Evolutionary conservation across 164 flowering plant species (phyloP).

Genomic region (Platanus orientalis): DNA sequence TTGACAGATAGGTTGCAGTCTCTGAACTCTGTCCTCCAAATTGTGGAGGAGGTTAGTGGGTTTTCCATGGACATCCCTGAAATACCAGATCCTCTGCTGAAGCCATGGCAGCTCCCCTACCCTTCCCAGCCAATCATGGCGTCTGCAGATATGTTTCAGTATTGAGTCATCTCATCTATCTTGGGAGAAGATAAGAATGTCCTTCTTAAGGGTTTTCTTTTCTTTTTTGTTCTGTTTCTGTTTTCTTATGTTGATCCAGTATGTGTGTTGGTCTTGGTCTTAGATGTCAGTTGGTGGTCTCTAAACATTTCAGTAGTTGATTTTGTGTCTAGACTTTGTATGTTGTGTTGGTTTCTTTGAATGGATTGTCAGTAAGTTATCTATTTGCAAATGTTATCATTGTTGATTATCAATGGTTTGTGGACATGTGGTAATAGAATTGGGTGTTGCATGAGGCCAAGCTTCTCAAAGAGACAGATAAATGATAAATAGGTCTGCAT

Average conservation of each 20-base stretch:
- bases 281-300: background rate
- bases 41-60: conserved; percentile 37
- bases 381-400: too few species aligned
- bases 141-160: background rate
- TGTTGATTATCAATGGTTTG: too few species aligned
- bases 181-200: too few species aligned
- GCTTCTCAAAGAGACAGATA: too few species aligned
- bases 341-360: background rate
- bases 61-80: conserved; percentile 36
- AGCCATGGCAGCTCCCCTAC: conserved; percentile 38
- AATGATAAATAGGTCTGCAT: too few species aligned
- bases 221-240: background rate
- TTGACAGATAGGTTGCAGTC: conserved; percentile 40
- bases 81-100: conserved; percentile 27
- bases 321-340: background rate
- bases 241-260: background rate
- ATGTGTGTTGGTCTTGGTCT: background rate
- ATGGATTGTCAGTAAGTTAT: too few species aligned
- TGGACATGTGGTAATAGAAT: too few species aligned
- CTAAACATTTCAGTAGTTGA: background rate
- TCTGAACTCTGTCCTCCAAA: conserved; percentile 40
- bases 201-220: background rate
- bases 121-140: background rate
- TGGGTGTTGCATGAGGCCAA: too few species aligned
- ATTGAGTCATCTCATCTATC: background rate